These are phyloP conservation scores for Pisolithus tinctorius DNA, from an alignment of 768 basidiomycete species.

Conservation along the genomic window DNA sequence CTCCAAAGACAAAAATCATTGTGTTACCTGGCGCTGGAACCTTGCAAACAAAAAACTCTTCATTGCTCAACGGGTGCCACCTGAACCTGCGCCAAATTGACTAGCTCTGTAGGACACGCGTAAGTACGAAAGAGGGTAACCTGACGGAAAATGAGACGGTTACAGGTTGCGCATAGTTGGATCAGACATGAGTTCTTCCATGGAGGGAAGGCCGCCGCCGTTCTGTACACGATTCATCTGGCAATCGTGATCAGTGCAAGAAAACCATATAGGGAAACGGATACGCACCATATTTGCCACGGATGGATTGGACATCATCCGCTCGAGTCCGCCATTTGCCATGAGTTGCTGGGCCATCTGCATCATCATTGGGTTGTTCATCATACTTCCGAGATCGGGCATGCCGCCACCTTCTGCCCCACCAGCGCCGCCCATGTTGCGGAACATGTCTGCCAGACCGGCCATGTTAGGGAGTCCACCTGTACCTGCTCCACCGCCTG, in stretches of 20 bases:
- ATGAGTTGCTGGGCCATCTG: constrained; percentile 91
- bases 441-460: constrained; percentile 67
- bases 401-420: constrained; percentile 55
- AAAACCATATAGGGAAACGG: neutral
- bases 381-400: constrained; percentile 76
- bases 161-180: constrained; percentile 71
- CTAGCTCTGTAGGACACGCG: constrained; percentile 31
- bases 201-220: constrained; percentile 78
- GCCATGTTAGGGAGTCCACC: constrained; percentile 38
- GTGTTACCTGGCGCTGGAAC: too few relatives aligned
- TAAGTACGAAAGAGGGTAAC: neutral
- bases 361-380: constrained; percentile 94
- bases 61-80: neutral
- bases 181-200: constrained; percentile 78
- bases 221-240: constrained; percentile 76
- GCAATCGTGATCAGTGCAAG: constrained; percentile 4
- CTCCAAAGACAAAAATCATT: too few relatives aligned
- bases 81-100: constrained; percentile 36
- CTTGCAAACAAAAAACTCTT: neutral
- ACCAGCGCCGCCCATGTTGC: constrained; percentile 47
- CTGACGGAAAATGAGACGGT: constrained; percentile 4
- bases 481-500: constrained; percentile 6
- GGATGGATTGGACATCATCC: constrained; percentile 75
- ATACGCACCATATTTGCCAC: constrained; percentile 69
- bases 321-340: constrained; percentile 75